Evolutionary conservation across 805 yeast genomes (phyloP).

Genomic region (Cyberlindnera sargentensis): DNA sequence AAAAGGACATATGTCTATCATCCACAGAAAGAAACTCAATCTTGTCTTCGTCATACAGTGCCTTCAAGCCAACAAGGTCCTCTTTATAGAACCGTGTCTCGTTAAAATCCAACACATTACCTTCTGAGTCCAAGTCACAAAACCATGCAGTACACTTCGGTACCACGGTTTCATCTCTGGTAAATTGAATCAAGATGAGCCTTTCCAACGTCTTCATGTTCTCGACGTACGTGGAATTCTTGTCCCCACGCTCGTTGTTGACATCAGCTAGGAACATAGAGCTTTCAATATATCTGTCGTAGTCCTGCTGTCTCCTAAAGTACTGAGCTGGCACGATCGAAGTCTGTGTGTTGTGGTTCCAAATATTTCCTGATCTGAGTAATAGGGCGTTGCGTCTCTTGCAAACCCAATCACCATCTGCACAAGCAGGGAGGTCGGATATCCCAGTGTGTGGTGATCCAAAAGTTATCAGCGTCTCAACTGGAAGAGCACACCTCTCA

Average conservation of each 20-base stretch:
- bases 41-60: conserved; percentile 34
- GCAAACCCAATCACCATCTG: conserved; percentile 52
- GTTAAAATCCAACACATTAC: conserved; percentile 36
- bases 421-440: conserved; percentile 58
- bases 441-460: conserved; percentile 83
- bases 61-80: conserved; percentile 54
- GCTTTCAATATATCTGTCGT: conserved; percentile 45
- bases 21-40: conserved; percentile 45
- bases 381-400: conserved; percentile 44
- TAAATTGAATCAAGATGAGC: conserved; percentile 54
- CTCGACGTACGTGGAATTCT: conserved; percentile 33
- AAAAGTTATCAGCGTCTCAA: conserved; percentile 56
- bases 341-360: conserved; percentile 49
- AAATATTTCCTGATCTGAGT: conserved; percentile 44
- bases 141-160: conserved; percentile 73
- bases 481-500: conserved; percentile 44
- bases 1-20: conserved; percentile 61
- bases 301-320: conserved; percentile 53
- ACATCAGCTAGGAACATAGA: conserved; percentile 57
- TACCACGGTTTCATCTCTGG: conserved; percentile 57
- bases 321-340: conserved; percentile 67
- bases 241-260: conserved; percentile 49
- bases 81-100: conserved; percentile 43
- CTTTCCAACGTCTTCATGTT: conserved; percentile 40
- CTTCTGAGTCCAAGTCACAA: conserved; percentile 37